Evolutionary conservation across 176 grass and related monocot species (phyloP).

Genomic region (Neostapfia colusana): DNA sequence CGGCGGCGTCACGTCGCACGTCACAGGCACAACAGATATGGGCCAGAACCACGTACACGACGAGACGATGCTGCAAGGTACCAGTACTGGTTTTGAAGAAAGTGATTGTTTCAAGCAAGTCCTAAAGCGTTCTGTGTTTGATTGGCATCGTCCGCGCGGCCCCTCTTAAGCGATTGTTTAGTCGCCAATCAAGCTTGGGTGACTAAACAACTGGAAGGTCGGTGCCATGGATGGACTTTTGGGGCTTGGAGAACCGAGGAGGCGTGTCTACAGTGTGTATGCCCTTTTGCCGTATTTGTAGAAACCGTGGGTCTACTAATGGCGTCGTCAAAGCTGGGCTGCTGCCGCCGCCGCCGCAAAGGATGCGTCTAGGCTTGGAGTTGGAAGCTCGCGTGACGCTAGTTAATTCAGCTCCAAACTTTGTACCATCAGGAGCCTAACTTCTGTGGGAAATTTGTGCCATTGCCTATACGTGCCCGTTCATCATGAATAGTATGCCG

Average conservation of each 20-base stretch:
- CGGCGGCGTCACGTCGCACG: conserved; percentile 34
- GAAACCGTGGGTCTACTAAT: background rate
- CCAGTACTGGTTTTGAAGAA: no score
- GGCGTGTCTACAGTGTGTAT: background rate
- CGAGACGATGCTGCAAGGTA: background rate
- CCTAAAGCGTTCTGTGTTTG: background rate
- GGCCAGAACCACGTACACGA: background rate
- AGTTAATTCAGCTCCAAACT: background rate
- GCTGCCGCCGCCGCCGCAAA: background rate
- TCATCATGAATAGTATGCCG: background rate
- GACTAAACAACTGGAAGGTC: background rate
- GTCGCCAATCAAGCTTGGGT: background rate
- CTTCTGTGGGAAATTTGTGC: conserved; percentile 6
- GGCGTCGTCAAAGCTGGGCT: background rate
- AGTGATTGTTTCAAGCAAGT: background rate
- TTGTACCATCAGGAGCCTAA: background rate
- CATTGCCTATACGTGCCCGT: background rate
- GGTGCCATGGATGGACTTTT: background rate
- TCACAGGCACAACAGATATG: conserved; percentile 36
- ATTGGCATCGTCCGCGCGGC: background rate
- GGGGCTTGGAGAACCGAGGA: background rate
- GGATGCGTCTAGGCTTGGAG: no score
- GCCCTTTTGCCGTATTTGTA: conserved; percentile 2
- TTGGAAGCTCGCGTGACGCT: background rate
- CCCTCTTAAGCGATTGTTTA: background rate